Base-by-base conservation (phyloP, 768 basidiomycete species). In the Strobilomyces echinocephalus region DNA sequence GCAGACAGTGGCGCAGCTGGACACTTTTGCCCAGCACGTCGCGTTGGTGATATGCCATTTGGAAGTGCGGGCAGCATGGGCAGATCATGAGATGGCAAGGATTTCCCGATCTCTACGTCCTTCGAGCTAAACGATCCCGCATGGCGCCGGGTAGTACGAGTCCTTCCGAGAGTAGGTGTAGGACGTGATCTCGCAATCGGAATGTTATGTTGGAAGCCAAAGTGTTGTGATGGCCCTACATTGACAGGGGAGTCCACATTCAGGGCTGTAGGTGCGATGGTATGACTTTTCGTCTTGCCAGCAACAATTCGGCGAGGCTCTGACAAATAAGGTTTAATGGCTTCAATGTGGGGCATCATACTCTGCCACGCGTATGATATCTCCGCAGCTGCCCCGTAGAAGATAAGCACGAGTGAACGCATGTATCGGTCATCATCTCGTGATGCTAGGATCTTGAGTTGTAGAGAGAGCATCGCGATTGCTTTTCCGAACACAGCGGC, bases 101-200 rank as follows among this genome's bases (percentile, higher is more conserved):
- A 76, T 69, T 85, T 91, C 38, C 94, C 94, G 47, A 90, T 84
- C 65, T 95, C 87, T 7, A 95, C 88, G 66, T 97, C 94, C 64
- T 91, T 88, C 24, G 79, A 84, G 56, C 94, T 95, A 73, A 95
- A 97, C 4, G 94, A 95, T n/a, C 94, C 94, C 6, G 90, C 94
- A 67, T 95, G 89, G 35, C 94, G 78, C 41, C 93, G 78, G 21
- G 82, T 78, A 46, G 79, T 84, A 26, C 83, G 82, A 24, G 69
- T 70, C 55, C 78, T 76, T 52, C 70, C 77, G 53, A 62, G 67
- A 24, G 57, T 54, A 57, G 61, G 67, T 6, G 64, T 60, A 5
- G 61, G 60, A 14, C 65, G 69, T 20, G 64, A 69, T 57, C 60
- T 66, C 9, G 63, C 65, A 26, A 71, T 62, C 16, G 69, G 70